phyloP scores from a whole-genome alignment of 176 grass and related monocot species.

The Lolium perenne region DNA sequence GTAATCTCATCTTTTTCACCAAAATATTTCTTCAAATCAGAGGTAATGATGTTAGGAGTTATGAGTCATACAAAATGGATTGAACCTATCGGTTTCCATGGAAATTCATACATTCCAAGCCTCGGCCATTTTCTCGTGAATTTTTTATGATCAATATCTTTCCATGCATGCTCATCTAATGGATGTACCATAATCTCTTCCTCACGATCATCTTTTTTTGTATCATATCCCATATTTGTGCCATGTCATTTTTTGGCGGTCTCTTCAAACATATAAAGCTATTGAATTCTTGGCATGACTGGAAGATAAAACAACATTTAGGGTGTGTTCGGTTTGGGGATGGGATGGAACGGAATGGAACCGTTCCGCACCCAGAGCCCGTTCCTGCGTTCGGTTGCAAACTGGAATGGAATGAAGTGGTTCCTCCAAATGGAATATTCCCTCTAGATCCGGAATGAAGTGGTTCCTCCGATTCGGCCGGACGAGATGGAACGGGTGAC shows the following conservation, averaged over 20 bases:
- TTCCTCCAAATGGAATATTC: too few relatives aligned
- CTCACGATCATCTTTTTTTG: background rate
- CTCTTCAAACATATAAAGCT: background rate
- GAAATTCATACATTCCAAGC: background rate
- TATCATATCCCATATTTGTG: background rate
- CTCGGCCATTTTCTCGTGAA: background rate
- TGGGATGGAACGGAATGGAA: too few relatives aligned
- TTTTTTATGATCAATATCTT: background rate
- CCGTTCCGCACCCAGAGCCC: too few relatives aligned
- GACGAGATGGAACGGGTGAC: too few relatives aligned
- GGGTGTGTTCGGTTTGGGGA: too few relatives aligned
- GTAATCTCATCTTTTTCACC: too few relatives aligned
- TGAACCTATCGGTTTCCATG: background rate
- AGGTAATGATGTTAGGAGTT: too few relatives aligned
- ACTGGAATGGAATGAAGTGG: too few relatives aligned
- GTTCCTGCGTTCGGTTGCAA: too few relatives aligned
- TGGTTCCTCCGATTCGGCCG: too few relatives aligned
- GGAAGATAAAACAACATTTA: background rate
- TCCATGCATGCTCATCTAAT: background rate
- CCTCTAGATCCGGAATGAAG: too few relatives aligned
- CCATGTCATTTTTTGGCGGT: background rate
- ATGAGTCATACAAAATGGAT: background rate
- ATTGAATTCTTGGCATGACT: background rate
- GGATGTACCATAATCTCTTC: background rate
- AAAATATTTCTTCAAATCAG: too few relatives aligned